A percentile compares a stretch with the other conserved stretches of the same genome.
These are phyloP conservation scores for Trypanosoma congolense DNA, from an alignment of 208 protist genomes.

Conservation along the genomic window DNA sequence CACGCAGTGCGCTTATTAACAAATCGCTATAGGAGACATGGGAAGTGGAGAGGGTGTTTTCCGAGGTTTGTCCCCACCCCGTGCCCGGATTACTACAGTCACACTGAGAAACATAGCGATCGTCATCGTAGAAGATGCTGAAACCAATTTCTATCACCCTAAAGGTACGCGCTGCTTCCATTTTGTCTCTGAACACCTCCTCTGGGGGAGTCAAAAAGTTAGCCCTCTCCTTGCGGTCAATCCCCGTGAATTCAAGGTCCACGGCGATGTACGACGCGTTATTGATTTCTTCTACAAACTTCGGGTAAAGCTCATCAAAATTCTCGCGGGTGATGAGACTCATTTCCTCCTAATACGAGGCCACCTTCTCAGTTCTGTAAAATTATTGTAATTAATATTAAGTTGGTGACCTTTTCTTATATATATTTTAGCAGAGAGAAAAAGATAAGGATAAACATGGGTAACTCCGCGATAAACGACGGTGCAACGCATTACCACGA, in stretches of 20 bases:
- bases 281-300: conserved; percentile 13
- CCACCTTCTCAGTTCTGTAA: too few species aligned
- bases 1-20: conserved; percentile 2
- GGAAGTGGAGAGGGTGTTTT: too few species aligned
- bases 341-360: conserved; percentile 1
- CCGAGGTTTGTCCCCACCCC: too few species aligned
- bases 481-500: too few species aligned
- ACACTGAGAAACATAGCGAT: not conserved
- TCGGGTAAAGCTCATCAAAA: conserved; percentile 21
- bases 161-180: conserved; percentile 27
- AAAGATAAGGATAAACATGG: too few species aligned
- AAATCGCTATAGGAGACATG: conserved; percentile 5
- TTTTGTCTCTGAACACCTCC: conserved; percentile 35
- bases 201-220: conserved; percentile 26
- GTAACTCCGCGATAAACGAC: too few species aligned
- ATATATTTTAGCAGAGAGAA: too few species aligned
- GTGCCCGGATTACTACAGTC: too few species aligned
- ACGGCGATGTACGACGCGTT: conserved; percentile 40
- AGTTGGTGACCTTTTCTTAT: too few species aligned
- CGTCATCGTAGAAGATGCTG: conserved; percentile 35
- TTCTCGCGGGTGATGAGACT: conserved; percentile 17
- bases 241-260: conserved; percentile 67
- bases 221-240: conserved; percentile 20
- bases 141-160: conserved; percentile 59
- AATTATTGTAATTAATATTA: too few species aligned